A percentile compares a stretch with the other conserved stretches of the same genome.
These are phyloP conservation scores for Auriscalpium orientale DNA, from an alignment of 768 basidiomycete genomes.

Conservation along the genomic window DNA sequence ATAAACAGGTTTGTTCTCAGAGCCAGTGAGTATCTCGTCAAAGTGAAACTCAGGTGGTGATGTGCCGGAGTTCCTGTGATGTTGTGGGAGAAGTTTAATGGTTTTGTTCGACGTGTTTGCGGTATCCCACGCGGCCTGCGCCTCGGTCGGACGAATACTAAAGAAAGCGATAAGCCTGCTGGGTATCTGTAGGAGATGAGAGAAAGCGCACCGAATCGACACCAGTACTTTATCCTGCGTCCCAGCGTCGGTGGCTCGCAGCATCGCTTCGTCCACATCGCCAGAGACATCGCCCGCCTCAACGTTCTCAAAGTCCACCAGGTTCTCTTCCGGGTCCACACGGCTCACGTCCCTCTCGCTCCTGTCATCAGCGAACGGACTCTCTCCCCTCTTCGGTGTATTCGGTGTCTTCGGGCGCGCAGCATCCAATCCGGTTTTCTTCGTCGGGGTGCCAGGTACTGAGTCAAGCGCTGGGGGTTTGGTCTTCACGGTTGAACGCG, in stretches of 20 bases:
- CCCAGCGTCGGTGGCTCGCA: conserved; percentile 44
- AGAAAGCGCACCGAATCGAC: conserved; percentile 53
- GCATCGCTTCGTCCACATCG: conserved; percentile 56
- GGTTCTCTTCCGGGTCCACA: conserved; percentile 66
- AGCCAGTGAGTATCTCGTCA: conserved; percentile 71
- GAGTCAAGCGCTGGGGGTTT: conserved; percentile 11
- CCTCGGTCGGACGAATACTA: conserved; percentile 58
- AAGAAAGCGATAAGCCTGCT: neutral
- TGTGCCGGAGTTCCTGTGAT: conserved; percentile 37
- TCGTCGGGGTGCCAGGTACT: conserved; percentile 14
- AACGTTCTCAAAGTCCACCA: conserved; percentile 69
- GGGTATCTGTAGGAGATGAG: neutral
- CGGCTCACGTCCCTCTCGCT: conserved; percentile 74
- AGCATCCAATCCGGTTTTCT: neutral
- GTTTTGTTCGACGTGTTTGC: conserved; percentile 32
- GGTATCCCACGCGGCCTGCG: conserved; percentile 49
- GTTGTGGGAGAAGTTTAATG: conserved; percentile 55
- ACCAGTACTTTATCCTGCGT: conserved; percentile 83
- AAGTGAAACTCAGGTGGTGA: conserved; percentile 52
- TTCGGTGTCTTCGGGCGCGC: conserved; percentile 26
- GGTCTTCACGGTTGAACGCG: conserved; percentile 11
- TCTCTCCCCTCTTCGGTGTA: conserved; percentile 33
- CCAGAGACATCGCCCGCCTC: conserved; percentile 63
- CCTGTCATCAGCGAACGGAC: conserved; percentile 39
- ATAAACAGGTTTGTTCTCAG: conserved; percentile 75